phyloP scores from a whole-genome alignment of 2,329 filamentous ascomycete genomes.

The Zelopaecilomyces penicillatus region DNA sequence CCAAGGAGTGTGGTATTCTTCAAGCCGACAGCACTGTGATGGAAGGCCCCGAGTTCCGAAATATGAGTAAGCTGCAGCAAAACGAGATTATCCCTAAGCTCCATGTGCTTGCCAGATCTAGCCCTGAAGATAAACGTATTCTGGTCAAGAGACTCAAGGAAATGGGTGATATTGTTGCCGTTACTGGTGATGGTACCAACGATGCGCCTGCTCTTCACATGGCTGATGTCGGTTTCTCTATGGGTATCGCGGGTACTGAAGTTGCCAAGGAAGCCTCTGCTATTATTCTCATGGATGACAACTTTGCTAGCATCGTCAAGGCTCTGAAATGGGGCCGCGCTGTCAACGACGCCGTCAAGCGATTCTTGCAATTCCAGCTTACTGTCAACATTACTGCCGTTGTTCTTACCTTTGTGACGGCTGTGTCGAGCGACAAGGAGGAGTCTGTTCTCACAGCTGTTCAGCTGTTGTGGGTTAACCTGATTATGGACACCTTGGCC shows the following conservation, averaged over 20 bases:
- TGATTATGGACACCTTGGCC: conserved; percentile 96
- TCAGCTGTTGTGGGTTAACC: conserved; percentile 89
- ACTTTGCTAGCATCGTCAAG: conserved; percentile 80
- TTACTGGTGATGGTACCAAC: conserved; percentile 78
- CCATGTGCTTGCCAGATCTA: conserved; percentile 65
- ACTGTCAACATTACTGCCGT: conserved; percentile 92
- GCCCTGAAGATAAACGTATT: conserved; percentile 68
- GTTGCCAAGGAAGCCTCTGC: conserved; percentile 79
- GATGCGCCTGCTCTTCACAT: conserved; percentile 74
- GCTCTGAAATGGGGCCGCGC: conserved; percentile 73
- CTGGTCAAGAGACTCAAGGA: conserved; percentile 65
- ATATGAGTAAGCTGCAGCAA: conserved; percentile 57
- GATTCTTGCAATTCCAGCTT: conserved; percentile 69
- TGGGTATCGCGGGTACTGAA: conserved; percentile 77
- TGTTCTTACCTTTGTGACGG: conserved; percentile 76
- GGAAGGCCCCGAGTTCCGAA: conserved; percentile 71
- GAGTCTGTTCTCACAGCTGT: conserved; percentile 76
- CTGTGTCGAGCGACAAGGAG: conserved; percentile 62
- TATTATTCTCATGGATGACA: conserved; percentile 83
- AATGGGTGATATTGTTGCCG: conserved; percentile 68
- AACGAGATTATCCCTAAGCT: conserved; percentile 59
- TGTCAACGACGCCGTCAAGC: conserved; percentile 70
- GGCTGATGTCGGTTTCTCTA: conserved; percentile 76
- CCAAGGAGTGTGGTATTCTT: conserved; percentile 69
- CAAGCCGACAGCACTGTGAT: conserved; percentile 60